Base-by-base conservation (phyloP, 495 filamentous ascomycete genomes). In the Penicillium cosmopolitanum region DNA sequence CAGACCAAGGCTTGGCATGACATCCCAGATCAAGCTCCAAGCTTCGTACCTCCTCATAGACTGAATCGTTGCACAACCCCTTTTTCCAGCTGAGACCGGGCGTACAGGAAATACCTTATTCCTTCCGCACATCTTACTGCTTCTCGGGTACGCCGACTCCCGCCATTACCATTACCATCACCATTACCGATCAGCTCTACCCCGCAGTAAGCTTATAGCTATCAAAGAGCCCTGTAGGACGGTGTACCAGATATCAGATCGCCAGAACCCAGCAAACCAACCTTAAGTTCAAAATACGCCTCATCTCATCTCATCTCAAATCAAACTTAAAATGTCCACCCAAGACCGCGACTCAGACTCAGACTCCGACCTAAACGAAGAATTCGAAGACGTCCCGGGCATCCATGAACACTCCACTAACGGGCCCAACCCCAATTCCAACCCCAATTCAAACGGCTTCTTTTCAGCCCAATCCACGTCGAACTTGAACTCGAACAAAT, bases 1-100 rank as follows among this genome's bases (percentile, higher is more conserved):
- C 74, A 66, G 72, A 70, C 74, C 74, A 77, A 64, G 64, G 63
- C 74, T 77, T 75, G 74, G 74, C 73, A 69, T 74, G 64, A 70
- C 68, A 72, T 71, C 71, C 62, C 57, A 58, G 58, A 50, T 53
- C 50, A 46, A 50, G 15, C 19, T 43, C 19, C 10, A 28, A 46
- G 36, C 36, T 46, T 43, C 23, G 36, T 55, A 44, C 42, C 16
- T 44, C 42, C 42, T 16, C 15, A 16, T 44, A 6, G 10, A 9
- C 42, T 13, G 4, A 40, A 12, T 40, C 36, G 43, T 48, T 5
- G 46, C 46, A 23, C 46, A 48, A 48, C 10, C 11, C 7, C 15
- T 13, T 28, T 8, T 48, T n/a, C 10, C 12, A 28, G 4, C 46
- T 28, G 23, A 23, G 19, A 48, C 19, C 10, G 11, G 46, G 10